Percentiles rank a stretch among this genome's conserved stretches.
Conservation (phyloP, 345 rosid species). For the Hibiscus syriacus region DNA sequence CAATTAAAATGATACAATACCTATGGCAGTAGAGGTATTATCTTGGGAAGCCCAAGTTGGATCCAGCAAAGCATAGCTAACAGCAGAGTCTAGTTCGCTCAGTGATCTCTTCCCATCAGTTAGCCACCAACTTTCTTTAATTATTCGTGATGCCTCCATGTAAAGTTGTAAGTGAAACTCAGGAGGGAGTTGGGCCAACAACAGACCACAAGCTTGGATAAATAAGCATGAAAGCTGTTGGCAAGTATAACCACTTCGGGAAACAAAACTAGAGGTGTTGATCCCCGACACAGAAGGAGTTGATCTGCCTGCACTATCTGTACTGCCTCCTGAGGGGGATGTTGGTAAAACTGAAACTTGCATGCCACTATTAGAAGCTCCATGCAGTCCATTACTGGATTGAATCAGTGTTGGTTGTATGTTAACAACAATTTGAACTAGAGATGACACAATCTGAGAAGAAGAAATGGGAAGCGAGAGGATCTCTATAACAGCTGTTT, state of each 20-base stretch:
- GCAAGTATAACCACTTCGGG: conserved; percentile 91
- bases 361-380: conserved; percentile 58
- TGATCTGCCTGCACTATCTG: conserved; percentile 89
- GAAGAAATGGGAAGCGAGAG: conserved; percentile 92
- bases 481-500: conserved; percentile 88
- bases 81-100: conserved; percentile 83
- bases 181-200: conserved; percentile 90
- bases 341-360: conserved; percentile 81
- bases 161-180: conserved; percentile 85
- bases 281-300: conserved; percentile 69
- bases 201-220: conserved; percentile 94
- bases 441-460: conserved; percentile 75
- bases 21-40: conserved; percentile 93
- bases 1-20: conserved; percentile 28
- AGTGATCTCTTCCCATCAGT: conserved; percentile 69
- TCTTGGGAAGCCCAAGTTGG: conserved; percentile 99
- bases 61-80: conserved; percentile 89
- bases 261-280: conserved; percentile 77
- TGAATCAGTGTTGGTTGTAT: conserved; percentile 91
- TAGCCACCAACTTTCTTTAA: conserved; percentile 95
- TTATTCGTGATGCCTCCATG: conserved; percentile 68
- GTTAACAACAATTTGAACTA: conserved; percentile 82
- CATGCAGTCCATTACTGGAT: conserved; percentile 79
- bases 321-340: conserved; percentile 95
- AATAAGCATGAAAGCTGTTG: conserved; percentile 92